phyloP scores from a whole-genome alignment of 257 asterid species.

The Primulina tabacum region DNA sequence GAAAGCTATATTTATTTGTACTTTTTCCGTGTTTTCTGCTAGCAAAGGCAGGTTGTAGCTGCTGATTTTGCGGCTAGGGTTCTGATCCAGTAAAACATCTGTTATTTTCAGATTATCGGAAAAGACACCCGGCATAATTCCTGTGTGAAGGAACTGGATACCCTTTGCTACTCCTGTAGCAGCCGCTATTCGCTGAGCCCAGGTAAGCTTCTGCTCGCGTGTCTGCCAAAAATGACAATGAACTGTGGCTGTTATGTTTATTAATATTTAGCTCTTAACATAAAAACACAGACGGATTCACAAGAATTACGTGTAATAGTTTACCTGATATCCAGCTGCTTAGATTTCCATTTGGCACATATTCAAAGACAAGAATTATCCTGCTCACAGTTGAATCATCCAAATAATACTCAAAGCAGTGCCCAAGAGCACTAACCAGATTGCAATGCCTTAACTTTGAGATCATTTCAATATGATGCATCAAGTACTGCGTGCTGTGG shows the following conservation, averaged over 20 bases:
- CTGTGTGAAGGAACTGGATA: slow-evolving; percentile 81
- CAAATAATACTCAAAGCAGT: slow-evolving; percentile 80
- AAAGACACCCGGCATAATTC: slow-evolving; percentile 71
- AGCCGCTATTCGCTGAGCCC: slow-evolving; percentile 83
- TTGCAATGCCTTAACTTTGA: slow-evolving; percentile 81
- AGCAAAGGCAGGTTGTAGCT: slow-evolving; percentile 68
- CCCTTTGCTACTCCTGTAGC: slow-evolving; percentile 92
- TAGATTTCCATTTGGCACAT: slow-evolving; percentile 75
- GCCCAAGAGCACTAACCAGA: slow-evolving; percentile 84
- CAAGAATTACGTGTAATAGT: neutral
- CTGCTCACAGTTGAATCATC: slow-evolving; percentile 86
- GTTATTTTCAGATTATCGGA: slow-evolving; percentile 63
- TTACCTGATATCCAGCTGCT: slow-evolving; percentile 89
- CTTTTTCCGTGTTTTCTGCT: slow-evolving; percentile 55
- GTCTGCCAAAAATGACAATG: slow-evolving; percentile 38
- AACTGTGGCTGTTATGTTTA: neutral
- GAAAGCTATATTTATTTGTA: slow-evolving; percentile 24
- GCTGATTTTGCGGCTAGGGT: slow-evolving; percentile 63
- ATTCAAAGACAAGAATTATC: slow-evolving; percentile 72
- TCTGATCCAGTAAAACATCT: slow-evolving; percentile 70
- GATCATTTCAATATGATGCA: slow-evolving; percentile 71
- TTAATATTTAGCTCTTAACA: neutral
- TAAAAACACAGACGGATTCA: neutral
- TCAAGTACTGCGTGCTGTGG: slow-evolving; percentile 51
- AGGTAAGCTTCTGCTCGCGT: slow-evolving; percentile 53